Evolutionary conservation across 139 green algal genomes (phyloP).

Genomic region (Tetradesmus obliquus): DNA sequence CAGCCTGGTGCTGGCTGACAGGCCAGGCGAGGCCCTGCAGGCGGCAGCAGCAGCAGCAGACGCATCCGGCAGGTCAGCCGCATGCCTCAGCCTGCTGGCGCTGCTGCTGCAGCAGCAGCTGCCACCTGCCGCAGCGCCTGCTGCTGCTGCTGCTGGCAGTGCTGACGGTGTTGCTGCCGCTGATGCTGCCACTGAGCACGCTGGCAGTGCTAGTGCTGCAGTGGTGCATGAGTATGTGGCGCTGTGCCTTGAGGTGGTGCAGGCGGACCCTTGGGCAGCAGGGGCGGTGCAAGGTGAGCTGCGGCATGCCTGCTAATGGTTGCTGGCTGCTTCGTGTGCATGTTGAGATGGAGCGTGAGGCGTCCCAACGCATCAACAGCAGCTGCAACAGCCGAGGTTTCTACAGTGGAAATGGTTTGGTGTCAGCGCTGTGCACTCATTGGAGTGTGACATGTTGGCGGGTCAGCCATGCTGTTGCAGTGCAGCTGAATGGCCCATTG

Average conservation of each 20-base stretch:
- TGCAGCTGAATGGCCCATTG: no score
- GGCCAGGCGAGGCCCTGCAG: background rate
- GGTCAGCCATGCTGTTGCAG: no score
- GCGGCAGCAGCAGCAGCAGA: constrained; percentile 27
- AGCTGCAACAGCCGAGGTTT: no score
- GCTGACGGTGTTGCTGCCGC: background rate
- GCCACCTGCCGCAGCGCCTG: background rate
- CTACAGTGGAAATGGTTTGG: no score
- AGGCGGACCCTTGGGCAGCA: background rate
- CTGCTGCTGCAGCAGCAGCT: background rate
- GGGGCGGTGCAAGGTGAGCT: constrained; percentile 28
- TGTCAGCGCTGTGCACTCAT: no score
- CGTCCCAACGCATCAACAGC: no score
- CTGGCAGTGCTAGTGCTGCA: background rate
- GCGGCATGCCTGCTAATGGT: background rate
- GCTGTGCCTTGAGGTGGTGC: constrained; percentile 20
- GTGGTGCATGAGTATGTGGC: constrained; percentile 1
- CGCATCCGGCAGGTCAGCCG: constrained; percentile 16
- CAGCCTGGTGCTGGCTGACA: constrained; percentile 2
- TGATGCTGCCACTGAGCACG: background rate
- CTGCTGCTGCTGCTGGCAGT: background rate
- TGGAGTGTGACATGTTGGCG: no score
- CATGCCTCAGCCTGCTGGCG: constrained; percentile 16
- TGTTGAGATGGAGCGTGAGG: no score
- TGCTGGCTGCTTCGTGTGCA: background rate